Conservation (phyloP, 139 green algal genomes). For the Yamagishiella unicocca region DNA sequence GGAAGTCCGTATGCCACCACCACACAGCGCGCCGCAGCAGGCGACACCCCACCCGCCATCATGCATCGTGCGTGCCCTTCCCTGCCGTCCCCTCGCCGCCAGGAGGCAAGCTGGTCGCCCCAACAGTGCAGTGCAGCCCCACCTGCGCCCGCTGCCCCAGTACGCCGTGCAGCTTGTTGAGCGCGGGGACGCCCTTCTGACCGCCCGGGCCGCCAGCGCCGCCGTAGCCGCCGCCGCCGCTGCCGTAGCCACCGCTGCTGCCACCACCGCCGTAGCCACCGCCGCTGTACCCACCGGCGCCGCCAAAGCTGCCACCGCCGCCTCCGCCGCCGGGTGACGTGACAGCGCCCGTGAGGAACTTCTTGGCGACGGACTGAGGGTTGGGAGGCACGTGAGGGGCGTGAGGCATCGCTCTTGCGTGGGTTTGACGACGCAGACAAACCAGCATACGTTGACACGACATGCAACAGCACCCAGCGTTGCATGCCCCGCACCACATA, state of each 20-base stretch:
- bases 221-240: neutral
- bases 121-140: too few species aligned
- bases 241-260: neutral
- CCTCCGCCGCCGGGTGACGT: neutral
- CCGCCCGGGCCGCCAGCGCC: neutral
- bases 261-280: neutral
- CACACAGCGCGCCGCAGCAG: too few species aligned
- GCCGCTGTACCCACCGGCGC: neutral
- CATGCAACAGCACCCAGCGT: too few species aligned
- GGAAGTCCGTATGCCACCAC: too few species aligned
- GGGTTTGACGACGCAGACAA: too few species aligned
- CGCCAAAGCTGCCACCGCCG: neutral
- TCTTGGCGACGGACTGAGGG: conserved; percentile 37
- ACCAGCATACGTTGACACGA: too few species aligned
- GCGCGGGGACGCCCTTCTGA: conserved; percentile 42
- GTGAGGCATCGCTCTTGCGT: too few species aligned
- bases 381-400: neutral
- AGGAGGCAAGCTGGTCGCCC: too few species aligned
- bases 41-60: too few species aligned
- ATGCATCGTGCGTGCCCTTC: too few species aligned
- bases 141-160: conserved; percentile 43
- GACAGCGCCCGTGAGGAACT: conserved; percentile 2
- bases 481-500: too few species aligned
- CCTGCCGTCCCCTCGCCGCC: too few species aligned
- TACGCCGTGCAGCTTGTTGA: conserved; percentile 21